These are phyloP conservation scores for Fusarium sp. DNA, from an alignment of 2,329 filamentous ascomycete species.

Conservation along the genomic window DNA sequence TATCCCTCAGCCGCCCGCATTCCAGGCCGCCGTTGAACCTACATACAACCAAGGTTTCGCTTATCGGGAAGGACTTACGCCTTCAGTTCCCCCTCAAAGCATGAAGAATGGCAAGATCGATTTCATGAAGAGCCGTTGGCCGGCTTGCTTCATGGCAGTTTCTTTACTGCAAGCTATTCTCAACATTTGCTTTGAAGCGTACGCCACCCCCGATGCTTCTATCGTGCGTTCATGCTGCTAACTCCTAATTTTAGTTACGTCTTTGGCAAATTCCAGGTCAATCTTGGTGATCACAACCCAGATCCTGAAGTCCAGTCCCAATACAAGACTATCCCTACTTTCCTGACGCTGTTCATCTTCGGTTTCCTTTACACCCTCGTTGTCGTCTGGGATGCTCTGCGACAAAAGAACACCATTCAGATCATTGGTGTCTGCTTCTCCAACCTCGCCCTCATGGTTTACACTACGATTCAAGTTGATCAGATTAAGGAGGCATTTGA, in stretches of 20 bases:
- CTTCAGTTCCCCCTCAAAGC: conserved; percentile 49
- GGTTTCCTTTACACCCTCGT: conserved; percentile 93
- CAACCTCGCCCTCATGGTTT: conserved; percentile 91
- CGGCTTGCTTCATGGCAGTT: conserved; percentile 82
- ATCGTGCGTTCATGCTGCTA: conserved; percentile 13
- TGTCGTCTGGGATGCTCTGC: conserved; percentile 91
- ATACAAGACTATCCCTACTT: conserved; percentile 86
- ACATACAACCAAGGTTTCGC: conserved; percentile 52
- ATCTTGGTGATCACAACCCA: conserved; percentile 57
- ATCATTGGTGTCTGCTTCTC: conserved; percentile 94
- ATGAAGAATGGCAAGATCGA: conserved; percentile 64
- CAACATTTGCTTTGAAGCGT: conserved; percentile 88
- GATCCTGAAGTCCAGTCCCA: conserved; percentile 60
- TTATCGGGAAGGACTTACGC: conserved; percentile 52
- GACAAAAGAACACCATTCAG: conserved; percentile 98
- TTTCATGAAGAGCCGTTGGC: conserved; percentile 86
- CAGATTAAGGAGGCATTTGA: conserved; percentile 83
- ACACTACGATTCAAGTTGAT: conserved; percentile 91
- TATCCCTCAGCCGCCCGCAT: conserved; percentile 35
- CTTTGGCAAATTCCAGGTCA: conserved; percentile 85
- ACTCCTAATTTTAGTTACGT: conserved; percentile 72
- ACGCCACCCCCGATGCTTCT: conserved; percentile 53
- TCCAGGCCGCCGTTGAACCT: conserved; percentile 46
- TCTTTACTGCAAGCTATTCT: conserved; percentile 81
- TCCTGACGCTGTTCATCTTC: conserved; percentile 96